Percentiles rank a stretch among this genome's conserved stretches.
phyloP scores from a whole-genome alignment of 164 flowering plant species.

The Aristolochia contorta region DNA sequence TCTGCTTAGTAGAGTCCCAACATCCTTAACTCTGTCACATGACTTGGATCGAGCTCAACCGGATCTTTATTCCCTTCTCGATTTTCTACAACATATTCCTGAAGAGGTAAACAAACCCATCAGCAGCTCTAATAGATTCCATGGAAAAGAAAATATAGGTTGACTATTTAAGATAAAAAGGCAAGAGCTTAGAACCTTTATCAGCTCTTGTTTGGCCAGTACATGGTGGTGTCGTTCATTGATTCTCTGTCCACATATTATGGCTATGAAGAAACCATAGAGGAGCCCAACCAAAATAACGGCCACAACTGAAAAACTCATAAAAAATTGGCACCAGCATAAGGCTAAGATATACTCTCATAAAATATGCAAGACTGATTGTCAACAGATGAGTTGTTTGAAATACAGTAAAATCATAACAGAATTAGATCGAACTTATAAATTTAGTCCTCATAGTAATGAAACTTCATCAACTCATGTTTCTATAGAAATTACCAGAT shows the following conservation, averaged over 20 bases:
- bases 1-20: conserved; percentile 64
- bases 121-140: neutral
- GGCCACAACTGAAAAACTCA: conserved; percentile 57
- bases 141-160: neutral
- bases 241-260: conserved; percentile 96
- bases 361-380: too few relatives aligned
- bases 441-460: too few relatives aligned
- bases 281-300: conserved; percentile 92
- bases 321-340: neutral
- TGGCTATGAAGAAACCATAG: conserved; percentile 96
- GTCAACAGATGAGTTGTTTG: too few relatives aligned
- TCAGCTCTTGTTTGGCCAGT: conserved; percentile 93
- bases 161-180: conserved; percentile 1
- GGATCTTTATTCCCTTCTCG: conserved; percentile 54
- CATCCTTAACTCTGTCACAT: conserved; percentile 80
- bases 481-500: too few relatives aligned
- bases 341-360: too few relatives aligned
- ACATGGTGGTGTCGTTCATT: conserved; percentile 93
- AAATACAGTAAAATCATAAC: too few relatives aligned
- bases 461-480: too few relatives aligned
- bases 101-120: conserved; percentile 3
- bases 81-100: conserved; percentile 93
- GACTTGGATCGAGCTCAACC: conserved; percentile 72
- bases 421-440: too few relatives aligned
- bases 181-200: conserved; percentile 49